Evolutionary conservation across 805 yeast genomes (phyloP), one percentile per base, ranked within the genome.

Genomic region (Candida succiphila): DNA sequence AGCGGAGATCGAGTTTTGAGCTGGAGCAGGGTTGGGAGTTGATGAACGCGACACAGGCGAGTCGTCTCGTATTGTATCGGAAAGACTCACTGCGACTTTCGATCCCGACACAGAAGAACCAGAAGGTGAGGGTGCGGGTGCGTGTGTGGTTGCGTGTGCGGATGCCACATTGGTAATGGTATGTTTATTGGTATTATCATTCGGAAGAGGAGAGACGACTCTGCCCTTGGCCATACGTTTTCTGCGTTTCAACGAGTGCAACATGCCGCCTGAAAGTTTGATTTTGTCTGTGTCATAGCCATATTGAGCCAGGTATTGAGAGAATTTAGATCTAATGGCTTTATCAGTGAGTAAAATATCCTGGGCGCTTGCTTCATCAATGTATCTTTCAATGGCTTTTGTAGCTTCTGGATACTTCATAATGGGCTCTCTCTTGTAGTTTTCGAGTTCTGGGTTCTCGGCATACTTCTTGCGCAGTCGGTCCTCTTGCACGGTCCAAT

Each of bases 361-460:
- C 12, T 38, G 32, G 1, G 34, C 36, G 4, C 33, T 25, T 6
- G 35, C 34, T 7, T 38, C 35, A 3, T 42, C 45, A 5, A 58
- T 38, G 15, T 49, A 38, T 13, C 39, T 32, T 34, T 57, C 62
- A 2, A 57, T 60, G 13, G 51, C 51, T 10, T 35, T 38, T 1
- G 60, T 54, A 16, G 55, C 56, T 17, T 52, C 51, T 2, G 63
- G 63, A 30, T 52, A 49, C 30, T 54, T 56, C 29, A 57, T 29
- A 4, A 51, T 57, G 1, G 64, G 64, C 31, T 36, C 45, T 21
- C 52, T 46, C 24, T 42, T 51, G 32, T 57, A 59, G 8, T 39
- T 40, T 15, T 39, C 44, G n/a, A 48, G 34, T 20, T 48, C 36
- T 8, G 61, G 61, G 34, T 50, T 49, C 2, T 44, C 40, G 3